These are phyloP conservation scores for Pseudophaeomoniella oleicola DNA, from an alignment of 2,329 filamentous ascomycete species.

Conservation along the genomic window DNA sequence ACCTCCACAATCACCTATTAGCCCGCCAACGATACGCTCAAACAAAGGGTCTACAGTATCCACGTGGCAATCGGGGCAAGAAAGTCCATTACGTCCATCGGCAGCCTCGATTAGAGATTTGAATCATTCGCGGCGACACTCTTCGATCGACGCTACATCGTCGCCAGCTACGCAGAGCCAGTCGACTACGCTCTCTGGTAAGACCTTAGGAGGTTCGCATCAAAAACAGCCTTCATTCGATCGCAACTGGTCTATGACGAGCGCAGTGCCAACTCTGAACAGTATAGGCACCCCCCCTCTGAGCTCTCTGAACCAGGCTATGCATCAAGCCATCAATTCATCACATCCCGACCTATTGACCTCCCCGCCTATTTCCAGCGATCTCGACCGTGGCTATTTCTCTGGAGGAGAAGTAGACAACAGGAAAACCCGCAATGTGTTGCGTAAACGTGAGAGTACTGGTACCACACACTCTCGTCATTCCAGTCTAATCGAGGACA, in stretches of 20 bases:
- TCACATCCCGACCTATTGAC: neutral
- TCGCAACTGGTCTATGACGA: conserved; percentile 40
- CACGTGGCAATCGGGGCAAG: conserved; percentile 26
- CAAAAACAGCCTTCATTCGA: conserved; percentile 45
- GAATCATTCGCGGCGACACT: conserved; percentile 75
- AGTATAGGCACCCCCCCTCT: conserved; percentile 16
- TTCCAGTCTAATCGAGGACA: conserved; percentile 64
- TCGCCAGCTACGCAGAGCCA: conserved; percentile 11
- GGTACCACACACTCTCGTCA: conserved; percentile 47
- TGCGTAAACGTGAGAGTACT: conserved; percentile 54
- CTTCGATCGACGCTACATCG: conserved; percentile 60
- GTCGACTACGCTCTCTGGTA: conserved; percentile 4
- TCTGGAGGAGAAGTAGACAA: conserved; percentile 75
- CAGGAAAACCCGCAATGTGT: conserved; percentile 54
- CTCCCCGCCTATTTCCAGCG: conserved; percentile 22
- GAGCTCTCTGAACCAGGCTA: neutral
- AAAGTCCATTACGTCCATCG: conserved; percentile 44
- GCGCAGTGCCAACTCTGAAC: conserved; percentile 17
- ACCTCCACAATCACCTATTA: conserved; percentile 9
- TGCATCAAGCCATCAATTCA: neutral
- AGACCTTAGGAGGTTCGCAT: conserved; percentile 22
- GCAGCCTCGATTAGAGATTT: conserved; percentile 70
- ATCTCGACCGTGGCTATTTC: conserved; percentile 82
- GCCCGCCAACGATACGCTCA: conserved; percentile 8
- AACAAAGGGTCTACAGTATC: conserved; percentile 26